A percentile compares a stretch with the other conserved stretches of the same genome.
phyloP scores from a whole-genome alignment of 495 filamentous ascomycete genomes.

The Filosporella fistucella region DNA sequence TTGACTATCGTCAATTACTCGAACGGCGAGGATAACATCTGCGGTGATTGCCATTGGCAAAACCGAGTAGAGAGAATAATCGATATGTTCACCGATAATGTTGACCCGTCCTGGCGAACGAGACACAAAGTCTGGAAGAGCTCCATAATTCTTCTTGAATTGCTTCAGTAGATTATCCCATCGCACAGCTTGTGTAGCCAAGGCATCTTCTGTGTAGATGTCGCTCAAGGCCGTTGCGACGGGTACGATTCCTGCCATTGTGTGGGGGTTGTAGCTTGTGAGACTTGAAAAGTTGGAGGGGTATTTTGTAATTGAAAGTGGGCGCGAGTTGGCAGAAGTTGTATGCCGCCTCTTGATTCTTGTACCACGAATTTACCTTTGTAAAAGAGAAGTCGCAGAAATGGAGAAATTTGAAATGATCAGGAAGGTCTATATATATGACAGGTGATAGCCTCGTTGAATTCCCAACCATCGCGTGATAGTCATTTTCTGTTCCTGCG shows the following conservation, averaged over 20 bases:
- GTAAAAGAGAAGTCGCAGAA: neutral
- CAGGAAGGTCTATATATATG: neutral
- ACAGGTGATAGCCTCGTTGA: neutral
- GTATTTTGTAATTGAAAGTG: neutral
- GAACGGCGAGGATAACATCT: conserved; percentile 85
- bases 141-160: conserved; percentile 71
- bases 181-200: conserved; percentile 52
- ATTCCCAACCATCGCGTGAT: conserved; percentile 7
- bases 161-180: conserved; percentile 68
- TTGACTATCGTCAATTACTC: conserved; percentile 42
- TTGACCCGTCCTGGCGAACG: conserved; percentile 93
- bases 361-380: neutral
- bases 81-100: conserved; percentile 98
- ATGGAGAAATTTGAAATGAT: neutral
- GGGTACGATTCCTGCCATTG: conserved; percentile 55
- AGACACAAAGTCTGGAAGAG: conserved; percentile 73
- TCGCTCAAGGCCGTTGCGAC: conserved; percentile 54
- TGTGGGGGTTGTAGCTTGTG: conserved; percentile 3
- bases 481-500: neutral
- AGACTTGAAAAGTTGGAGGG: conserved; percentile 2
- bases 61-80: conserved; percentile 95
- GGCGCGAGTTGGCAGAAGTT: neutral
- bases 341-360: neutral
- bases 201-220: conserved; percentile 63
- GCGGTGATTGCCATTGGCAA: conserved; percentile 92